A percentile compares a stretch with the other conserved stretches of the same genome.
Conservation (phyloP, 1,139 yeast genomes). For the Pneumocystis murina region DNA sequence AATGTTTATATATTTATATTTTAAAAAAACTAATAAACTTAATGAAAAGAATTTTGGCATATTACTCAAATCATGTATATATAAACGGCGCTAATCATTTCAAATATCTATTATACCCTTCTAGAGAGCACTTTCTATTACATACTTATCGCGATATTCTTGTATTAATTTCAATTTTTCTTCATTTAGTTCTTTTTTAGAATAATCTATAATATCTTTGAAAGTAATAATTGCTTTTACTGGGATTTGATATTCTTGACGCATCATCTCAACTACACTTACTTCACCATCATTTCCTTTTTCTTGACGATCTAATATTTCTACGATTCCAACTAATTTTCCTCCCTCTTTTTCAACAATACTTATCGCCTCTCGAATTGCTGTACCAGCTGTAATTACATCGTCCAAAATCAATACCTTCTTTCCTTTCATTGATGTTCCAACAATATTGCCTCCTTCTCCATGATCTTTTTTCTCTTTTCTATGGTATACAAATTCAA, state of each 20-base stretch:
- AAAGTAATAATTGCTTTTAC: slow-evolving; percentile 68
- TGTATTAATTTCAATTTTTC: slow-evolving; percentile 24
- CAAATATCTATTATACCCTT: not conserved
- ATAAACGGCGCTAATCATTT: slow-evolving; percentile 55
- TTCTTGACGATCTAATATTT: slow-evolving; percentile 93
- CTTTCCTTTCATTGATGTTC: slow-evolving; percentile 57
- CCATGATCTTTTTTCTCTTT: slow-evolving; percentile 94
- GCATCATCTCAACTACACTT: slow-evolving; percentile 73
- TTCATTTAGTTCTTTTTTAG: slow-evolving; percentile 29
- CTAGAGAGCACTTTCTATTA: not conserved
- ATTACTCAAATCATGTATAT: slow-evolving; percentile 88
- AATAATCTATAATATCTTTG: slow-evolving; percentile 53
- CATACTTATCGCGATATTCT: slow-evolving; percentile 18
- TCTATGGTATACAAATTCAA: slow-evolving; percentile 32
- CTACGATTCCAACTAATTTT: slow-evolving; percentile 62
- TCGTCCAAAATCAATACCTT: slow-evolving; percentile 78
- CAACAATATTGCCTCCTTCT: slow-evolving; percentile 93
- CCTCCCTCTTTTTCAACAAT: slow-evolving; percentile 64
- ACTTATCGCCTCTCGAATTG: slow-evolving; percentile 82
- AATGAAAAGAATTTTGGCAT: slow-evolving; percentile 66
- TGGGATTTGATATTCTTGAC: slow-evolving; percentile 59
- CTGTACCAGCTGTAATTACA: slow-evolving; percentile 97
- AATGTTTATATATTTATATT: slow-evolving; percentile 90
- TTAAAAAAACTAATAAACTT: slow-evolving; percentile 40
- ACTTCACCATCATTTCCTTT: slow-evolving; percentile 48